phyloP scores from a whole-genome alignment of 371 early-diverging fungal species.

The Mortierella sp. region DNA sequence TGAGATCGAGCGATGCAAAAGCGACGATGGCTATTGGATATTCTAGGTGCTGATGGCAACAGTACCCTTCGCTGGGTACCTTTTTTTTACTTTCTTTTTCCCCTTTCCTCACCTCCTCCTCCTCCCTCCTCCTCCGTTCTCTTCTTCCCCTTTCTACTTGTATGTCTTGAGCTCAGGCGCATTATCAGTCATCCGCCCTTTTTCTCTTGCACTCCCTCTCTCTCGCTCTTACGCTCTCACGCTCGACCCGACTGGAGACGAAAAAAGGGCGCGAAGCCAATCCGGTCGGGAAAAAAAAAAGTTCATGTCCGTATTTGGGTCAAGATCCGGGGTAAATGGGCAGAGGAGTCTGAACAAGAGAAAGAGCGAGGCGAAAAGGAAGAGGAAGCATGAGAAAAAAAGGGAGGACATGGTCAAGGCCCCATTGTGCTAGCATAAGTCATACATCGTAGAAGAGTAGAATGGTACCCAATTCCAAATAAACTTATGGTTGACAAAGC shows the following conservation, averaged over 20 bases:
- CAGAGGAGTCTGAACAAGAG: not conserved
- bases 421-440: not conserved
- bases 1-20: not conserved
- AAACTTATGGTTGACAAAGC: not conserved
- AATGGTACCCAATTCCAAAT: not conserved
- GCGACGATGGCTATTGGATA: not conserved
- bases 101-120: not conserved
- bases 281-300: not conserved
- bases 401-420: not conserved
- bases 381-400: not conserved
- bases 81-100: not conserved
- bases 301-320: not conserved
- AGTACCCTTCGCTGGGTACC: not conserved
- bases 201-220: not conserved
- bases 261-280: not conserved
- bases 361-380: not conserved
- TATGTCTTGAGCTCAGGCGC: slow-evolving; percentile 1
- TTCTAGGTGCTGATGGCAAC: not conserved
- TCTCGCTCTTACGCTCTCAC: not conserved
- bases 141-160: not conserved
- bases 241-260: not conserved
- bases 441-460: not conserved
- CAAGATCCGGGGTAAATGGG: not conserved
- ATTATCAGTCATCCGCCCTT: slow-evolving; percentile 9
- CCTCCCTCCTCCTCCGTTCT: not conserved